Evolutionary conservation across 139 green algal species (phyloP).

Genomic region (Auxenochlorella pyrenoidosa): DNA sequence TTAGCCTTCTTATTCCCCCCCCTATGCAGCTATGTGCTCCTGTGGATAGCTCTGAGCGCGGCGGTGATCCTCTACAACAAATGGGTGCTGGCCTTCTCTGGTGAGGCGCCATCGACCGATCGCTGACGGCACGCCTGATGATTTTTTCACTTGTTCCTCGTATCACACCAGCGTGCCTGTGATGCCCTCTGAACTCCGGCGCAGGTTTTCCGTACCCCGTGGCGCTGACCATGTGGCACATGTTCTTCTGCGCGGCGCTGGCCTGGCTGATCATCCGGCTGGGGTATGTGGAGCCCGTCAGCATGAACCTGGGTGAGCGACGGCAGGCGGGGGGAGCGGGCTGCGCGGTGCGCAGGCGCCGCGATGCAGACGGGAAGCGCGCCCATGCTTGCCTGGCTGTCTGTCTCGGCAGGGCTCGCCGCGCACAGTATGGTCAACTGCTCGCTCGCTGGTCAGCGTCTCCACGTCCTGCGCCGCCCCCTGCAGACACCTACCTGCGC

Average conservation of each 20-base stretch:
- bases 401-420: too few species aligned
- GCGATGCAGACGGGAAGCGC: too few species aligned
- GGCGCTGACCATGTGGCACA: conserved; percentile 86
- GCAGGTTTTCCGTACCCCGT: conserved; percentile 89
- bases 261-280: conserved; percentile 66
- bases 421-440: neutral
- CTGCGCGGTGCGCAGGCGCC: too few species aligned
- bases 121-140: too few species aligned
- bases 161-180: too few species aligned
- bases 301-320: conserved; percentile 49
- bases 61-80: conserved; percentile 71
- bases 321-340: too few species aligned
- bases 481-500: conserved; percentile 57
- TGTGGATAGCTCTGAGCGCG: conserved; percentile 36
- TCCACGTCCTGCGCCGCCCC: neutral
- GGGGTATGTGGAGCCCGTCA: conserved; percentile 53
- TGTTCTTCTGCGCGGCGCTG: conserved; percentile 86
- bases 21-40: conserved; percentile 20
- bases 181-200: too few species aligned
- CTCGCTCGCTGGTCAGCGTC: neutral
- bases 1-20: too few species aligned
- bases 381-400: too few species aligned
- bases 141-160: too few species aligned
- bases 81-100: conserved; percentile 65
- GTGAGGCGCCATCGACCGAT: neutral